Evolutionary conservation across 306 rosid genomes (phyloP), one percentile per base, ranked within the genome.

Genomic region (Herpetospermum pedunculosum): DNA sequence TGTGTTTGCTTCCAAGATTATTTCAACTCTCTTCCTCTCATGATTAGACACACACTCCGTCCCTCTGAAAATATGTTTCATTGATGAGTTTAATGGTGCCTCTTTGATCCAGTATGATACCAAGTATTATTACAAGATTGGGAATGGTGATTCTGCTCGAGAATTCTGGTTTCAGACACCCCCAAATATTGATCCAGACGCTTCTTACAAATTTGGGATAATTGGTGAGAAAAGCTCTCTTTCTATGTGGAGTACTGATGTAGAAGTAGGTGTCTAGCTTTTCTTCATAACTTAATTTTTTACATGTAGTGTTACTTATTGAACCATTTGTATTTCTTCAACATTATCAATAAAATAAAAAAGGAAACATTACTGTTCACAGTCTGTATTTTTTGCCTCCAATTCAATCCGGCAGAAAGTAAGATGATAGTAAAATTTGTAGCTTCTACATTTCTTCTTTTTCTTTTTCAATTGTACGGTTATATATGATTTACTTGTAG

Each of bases 121-220:
- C 77, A 89, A 88, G 85, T 91, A 95, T 82, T 91, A 88, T 81
- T 95, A 95, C 85, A 88, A 81, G 84, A 74, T 95, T 72, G 99
- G 97, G 71, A 89, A 80, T 47, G 92, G 89, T 38, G 92, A 85
- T 76, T 89, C 97, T 80, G 81, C 96, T 80, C 88, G 99, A 77
- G 86, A 87, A 77, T 91, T 95, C 86, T 91, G 90, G 92, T 91
- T 91, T 53, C 76, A 78, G 72, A 88, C 99, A 58, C 96, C 99
- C 67, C 96, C 97, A 18, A 53, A 80, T 74, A 81, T 91, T 76
- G 84, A 74, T 53, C 91, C 90, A 68, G 95, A 95, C 65, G 72
- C 87, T 52, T 40, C 88, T 67, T 95, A 89, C 92, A 91, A 83
- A 83, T 95, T 91, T 80, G 99, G 99, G 78, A 88, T 95, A 72